Evolutionary conservation across 768 basidiomycete genomes (phyloP), one percentile per base, ranked within the genome.

Genomic region (Boletus pseudo-olivaceus): DNA sequence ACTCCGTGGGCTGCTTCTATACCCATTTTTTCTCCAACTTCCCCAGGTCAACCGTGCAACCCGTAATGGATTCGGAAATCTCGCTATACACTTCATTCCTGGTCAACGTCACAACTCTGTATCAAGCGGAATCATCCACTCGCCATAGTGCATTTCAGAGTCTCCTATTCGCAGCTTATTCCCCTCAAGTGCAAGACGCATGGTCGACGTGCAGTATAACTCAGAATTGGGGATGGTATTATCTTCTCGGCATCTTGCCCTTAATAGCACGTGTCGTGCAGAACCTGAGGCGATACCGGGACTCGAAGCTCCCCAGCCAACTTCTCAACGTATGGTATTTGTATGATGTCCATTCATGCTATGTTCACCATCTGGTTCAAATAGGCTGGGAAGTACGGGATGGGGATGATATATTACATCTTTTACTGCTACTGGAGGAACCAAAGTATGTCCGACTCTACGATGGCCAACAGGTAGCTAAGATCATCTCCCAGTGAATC

Each of bases 361-460:
- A 17, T 56, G 15, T 12, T 53, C 32, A 58, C 33, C 38, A 33
- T 37, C 23, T 49, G 15, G 41, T 49, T 46, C 37, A 34, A 23
- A 45, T 58, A 95, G 93, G 93, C 82, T 9, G 93, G 93, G 3
- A 95, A 95, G 72, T 97, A 95, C 60, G 76, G 72, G 4, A 71
- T 76, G 48, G 87, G 87, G 1, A 83, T 96, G 8, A 40, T 86
- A 8, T 78, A 76, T 50, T 83, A 82, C 62, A 60, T 87, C 8
- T 78, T 82, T 54, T 97, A 92, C 68, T 90, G 76, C 56, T 67
- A 83, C 42, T 98, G 95, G 94, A 76, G 91, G 57, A 78, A 84
- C 53, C 68, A 81, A 61, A 83, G 89, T 78, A 54, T 29, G 62
- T 55, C 20, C 7, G 23, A 41, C 26, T 49, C 34, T 19, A 26